Percentiles rank a stretch among this genome's conserved stretches.
Conservation (phyloP, 2,329 filamentous ascomycete genomes). For the Claviceps maximensis region DNA sequence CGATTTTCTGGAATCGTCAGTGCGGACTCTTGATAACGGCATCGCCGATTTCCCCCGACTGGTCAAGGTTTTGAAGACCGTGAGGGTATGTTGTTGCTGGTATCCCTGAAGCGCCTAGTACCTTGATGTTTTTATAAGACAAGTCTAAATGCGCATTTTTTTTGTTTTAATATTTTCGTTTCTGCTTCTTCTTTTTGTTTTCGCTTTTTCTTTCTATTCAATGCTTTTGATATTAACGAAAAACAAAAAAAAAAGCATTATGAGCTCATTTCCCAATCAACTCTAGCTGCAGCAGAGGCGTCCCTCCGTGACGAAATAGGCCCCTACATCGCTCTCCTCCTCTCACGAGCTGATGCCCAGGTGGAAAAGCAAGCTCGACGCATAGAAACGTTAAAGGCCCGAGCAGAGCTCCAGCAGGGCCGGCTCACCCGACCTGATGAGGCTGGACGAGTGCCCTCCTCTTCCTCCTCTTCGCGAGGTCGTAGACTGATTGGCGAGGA, state of each 20-base stretch:
- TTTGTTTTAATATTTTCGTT: too few relatives aligned
- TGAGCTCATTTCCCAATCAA: constrained; percentile 77
- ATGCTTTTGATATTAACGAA: too few relatives aligned
- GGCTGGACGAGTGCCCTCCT: constrained; percentile 2
- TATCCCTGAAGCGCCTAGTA: not conserved
- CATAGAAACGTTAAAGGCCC: constrained; percentile 71
- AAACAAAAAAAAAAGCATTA: constrained; percentile 81
- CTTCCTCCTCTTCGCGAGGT: constrained; percentile 7
- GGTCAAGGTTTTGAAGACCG: constrained; percentile 40
- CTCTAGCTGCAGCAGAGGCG: constrained; percentile 68
- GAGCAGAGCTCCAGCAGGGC: constrained; percentile 72
- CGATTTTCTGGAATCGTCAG: constrained; percentile 46
- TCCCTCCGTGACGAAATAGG: constrained; percentile 78
- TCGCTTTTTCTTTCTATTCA: not conserved
- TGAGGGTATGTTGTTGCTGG: constrained; percentile 32
- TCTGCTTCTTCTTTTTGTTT: not conserved
- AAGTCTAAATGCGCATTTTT: too few relatives aligned
- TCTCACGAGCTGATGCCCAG: constrained; percentile 70
- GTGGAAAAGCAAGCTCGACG: constrained; percentile 71
- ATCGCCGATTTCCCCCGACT: constrained; percentile 46
- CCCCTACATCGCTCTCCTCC: constrained; percentile 68
- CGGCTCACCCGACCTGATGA: constrained; percentile 27
- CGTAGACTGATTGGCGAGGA: constrained; percentile 38
- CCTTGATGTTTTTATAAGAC: too few relatives aligned
- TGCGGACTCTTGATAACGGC: constrained; percentile 40